phyloP scores from a whole-genome alignment of 805 yeast species.

The Barnettozyma californica region DNA sequence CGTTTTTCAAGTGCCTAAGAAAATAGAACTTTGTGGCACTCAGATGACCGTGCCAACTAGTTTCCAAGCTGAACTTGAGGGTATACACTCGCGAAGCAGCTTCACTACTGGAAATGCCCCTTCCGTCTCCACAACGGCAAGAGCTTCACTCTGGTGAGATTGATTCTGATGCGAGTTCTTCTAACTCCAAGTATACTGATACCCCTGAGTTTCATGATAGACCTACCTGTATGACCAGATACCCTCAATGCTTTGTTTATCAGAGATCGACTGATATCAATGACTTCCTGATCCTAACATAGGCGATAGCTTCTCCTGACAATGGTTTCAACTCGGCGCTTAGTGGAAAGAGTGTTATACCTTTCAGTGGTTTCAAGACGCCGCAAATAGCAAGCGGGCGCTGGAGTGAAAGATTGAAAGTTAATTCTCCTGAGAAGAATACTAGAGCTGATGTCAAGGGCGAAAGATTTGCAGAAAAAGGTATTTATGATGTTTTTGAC shows the following conservation, averaged over 20 bases:
- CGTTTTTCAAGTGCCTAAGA: not conserved
- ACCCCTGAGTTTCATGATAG: conserved; percentile 25
- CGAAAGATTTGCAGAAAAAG: conserved; percentile 35
- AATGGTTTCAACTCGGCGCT: conserved; percentile 25
- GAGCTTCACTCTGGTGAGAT: conserved; percentile 5
- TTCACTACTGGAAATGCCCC: not conserved
- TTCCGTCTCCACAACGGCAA: not conserved
- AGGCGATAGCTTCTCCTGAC: conserved; percentile 10
- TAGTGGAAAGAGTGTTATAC: conserved; percentile 40
- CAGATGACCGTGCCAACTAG: not conserved
- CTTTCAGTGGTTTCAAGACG: conserved; percentile 93
- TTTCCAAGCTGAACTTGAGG: not conserved
- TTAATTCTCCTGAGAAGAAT: conserved; percentile 26
- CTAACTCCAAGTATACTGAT: conserved; percentile 24
- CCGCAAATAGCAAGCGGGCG: conserved; percentile 83
- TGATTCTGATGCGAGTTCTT: conserved; percentile 12
- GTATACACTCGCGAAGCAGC: not conserved
- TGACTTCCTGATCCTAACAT: not conserved
- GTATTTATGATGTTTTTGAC: conserved; percentile 38
- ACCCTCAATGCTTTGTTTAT: conserved; percentile 1
- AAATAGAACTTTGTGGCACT: not conserved
- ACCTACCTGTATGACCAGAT: conserved; percentile 14
- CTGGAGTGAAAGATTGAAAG: conserved; percentile 36
- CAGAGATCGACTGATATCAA: not conserved
- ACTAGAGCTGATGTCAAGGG: conserved; percentile 26